These are phyloP conservation scores for Neurospora sp. DNA, from an alignment of 495 filamentous ascomycete genomes.

Conservation along the genomic window DNA sequence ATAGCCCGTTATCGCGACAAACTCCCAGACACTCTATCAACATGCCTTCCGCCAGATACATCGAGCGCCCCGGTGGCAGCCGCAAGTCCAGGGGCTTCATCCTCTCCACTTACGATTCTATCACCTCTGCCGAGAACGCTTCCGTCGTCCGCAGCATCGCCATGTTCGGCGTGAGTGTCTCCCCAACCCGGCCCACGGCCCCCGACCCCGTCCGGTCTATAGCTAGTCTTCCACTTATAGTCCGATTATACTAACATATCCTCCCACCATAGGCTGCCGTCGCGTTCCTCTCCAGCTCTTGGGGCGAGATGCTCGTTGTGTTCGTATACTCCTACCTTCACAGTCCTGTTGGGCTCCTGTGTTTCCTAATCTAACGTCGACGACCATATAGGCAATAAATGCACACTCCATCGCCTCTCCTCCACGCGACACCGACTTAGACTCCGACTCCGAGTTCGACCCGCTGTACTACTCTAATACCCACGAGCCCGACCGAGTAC, in stretches of 20 bases:
- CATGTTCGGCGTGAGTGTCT: slow-evolving; percentile 57
- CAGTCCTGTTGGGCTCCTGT: not conserved
- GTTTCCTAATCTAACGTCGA: not conserved
- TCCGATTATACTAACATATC: slow-evolving; percentile 4
- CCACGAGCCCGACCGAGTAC: not conserved
- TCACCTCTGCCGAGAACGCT: slow-evolving; percentile 65
- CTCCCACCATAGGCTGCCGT: slow-evolving; percentile 49
- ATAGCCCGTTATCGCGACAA: not conserved
- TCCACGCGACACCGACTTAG: not conserved
- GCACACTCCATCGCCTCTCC: not conserved
- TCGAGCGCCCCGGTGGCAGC: slow-evolving; percentile 13
- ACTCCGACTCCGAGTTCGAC: not conserved
- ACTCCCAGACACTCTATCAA: slow-evolving; percentile 5
- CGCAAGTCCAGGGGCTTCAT: slow-evolving; percentile 30
- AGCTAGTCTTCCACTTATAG: not conserved
- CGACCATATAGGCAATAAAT: not conserved
- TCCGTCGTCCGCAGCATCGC: slow-evolving; percentile 62
- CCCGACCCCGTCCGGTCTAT: not conserved
- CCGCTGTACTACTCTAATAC: not conserved
- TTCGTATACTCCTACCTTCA: not conserved
- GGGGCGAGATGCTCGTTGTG: slow-evolving; percentile 43
- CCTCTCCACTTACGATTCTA: slow-evolving; percentile 45
- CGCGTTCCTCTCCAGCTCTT: slow-evolving; percentile 63
- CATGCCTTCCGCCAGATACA: slow-evolving; percentile 32
- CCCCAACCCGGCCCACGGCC: not conserved